phyloP scores from a whole-genome alignment of 805 yeast genomes.

The Teunomyces kruisii region DNA sequence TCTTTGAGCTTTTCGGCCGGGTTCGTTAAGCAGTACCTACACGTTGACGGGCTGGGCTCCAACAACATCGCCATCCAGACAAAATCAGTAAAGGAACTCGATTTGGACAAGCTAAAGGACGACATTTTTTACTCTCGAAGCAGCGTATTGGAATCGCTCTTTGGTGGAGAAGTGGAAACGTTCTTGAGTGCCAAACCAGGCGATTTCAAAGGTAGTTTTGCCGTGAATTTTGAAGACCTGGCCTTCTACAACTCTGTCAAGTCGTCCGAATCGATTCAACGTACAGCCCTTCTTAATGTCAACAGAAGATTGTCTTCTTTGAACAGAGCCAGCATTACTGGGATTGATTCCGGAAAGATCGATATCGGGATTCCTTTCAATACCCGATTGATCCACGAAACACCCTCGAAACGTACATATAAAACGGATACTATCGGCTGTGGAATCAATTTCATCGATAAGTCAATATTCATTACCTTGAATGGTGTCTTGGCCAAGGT shows the following conservation, averaged over 20 bases:
- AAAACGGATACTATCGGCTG: slow-evolving; percentile 71
- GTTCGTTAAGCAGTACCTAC: slow-evolving; percentile 27
- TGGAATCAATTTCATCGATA: slow-evolving; percentile 70
- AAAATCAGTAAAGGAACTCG: slow-evolving; percentile 16
- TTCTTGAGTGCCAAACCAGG: slow-evolving; percentile 38
- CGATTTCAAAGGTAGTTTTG: slow-evolving; percentile 40
- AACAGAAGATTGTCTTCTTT: slow-evolving; percentile 35
- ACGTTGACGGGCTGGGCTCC: slow-evolving; percentile 8
- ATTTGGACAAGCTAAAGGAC: slow-evolving; percentile 29
- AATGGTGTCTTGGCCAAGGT: slow-evolving; percentile 59
- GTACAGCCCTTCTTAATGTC: slow-evolving; percentile 34
- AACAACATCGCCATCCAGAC: neutral
- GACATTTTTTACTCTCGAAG: slow-evolving; percentile 22
- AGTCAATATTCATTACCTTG: slow-evolving; percentile 71
- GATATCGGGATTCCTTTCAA: slow-evolving; percentile 38
- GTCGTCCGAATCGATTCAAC: slow-evolving; percentile 25
- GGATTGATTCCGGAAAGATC: slow-evolving; percentile 31
- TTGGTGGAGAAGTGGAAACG: slow-evolving; percentile 20
- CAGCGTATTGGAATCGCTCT: slow-evolving; percentile 5
- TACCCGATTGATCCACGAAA: slow-evolving; percentile 21
- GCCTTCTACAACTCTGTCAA: slow-evolving; percentile 39
- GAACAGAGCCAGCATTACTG: slow-evolving; percentile 24
- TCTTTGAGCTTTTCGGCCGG: slow-evolving; percentile 36
- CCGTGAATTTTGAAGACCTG: slow-evolving; percentile 40
- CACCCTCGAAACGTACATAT: slow-evolving; percentile 40